A percentile compares a stretch with the other conserved stretches of the same genome.
Evolutionary conservation across 2,329 filamentous ascomycete species (phyloP).

Genomic region (Coniella vitis): DNA sequence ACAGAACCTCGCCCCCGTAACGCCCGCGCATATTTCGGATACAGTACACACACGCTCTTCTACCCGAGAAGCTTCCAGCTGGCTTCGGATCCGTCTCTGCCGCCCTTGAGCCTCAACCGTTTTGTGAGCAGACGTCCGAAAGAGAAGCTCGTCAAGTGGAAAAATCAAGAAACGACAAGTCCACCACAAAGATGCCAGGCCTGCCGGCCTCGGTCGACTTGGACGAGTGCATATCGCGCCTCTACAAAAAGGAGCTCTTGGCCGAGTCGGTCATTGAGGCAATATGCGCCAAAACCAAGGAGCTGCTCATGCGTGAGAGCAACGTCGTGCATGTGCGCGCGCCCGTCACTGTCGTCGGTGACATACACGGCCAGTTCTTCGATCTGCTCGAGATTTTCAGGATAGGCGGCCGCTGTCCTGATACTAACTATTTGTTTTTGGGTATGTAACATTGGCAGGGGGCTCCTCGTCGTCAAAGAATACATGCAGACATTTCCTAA

Average conservation of each 20-base stretch:
- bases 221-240: constrained; percentile 93
- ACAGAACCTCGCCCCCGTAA: background rate
- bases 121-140: too few species aligned
- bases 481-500: constrained; percentile 11
- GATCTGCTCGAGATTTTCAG: constrained; percentile 99
- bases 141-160: background rate
- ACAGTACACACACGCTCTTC: background rate
- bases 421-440: constrained; percentile 97
- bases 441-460: constrained; percentile 53
- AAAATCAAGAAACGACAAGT: background rate
- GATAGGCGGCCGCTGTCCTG: constrained; percentile 93
- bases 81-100: too few species aligned
- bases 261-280: constrained; percentile 96
- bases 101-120: too few species aligned
- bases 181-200: constrained; percentile 25
- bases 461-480: background rate
- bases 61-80: too few species aligned
- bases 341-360: constrained; percentile 93
- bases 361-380: constrained; percentile 98
- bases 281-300: constrained; percentile 98
- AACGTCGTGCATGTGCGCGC: constrained; percentile 97
- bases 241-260: constrained; percentile 95
- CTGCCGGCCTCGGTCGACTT: constrained; percentile 84
- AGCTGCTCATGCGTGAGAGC: constrained; percentile 98
- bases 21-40: too few species aligned